Base-by-base conservation (phyloP, 441 rosid species). In the Populus hybrid region DNA sequence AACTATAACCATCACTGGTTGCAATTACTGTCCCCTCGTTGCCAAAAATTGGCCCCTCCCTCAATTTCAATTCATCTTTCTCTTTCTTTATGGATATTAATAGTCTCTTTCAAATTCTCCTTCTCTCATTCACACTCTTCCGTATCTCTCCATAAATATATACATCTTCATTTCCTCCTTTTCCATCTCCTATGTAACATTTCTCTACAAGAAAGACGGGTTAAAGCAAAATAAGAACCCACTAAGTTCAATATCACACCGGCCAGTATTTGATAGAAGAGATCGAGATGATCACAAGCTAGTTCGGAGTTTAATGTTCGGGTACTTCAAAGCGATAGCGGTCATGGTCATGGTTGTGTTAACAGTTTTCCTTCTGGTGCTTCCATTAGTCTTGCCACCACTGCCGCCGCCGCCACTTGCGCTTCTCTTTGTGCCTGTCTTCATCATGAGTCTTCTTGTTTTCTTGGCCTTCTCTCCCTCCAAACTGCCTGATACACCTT, bases 321-420 rank as follows among this genome's bases (percentile, higher is more conserved):
- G 70, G 73, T 35, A 21, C 42, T 81, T 79, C 64, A 50, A 76
- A 2, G 16, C 26, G 65, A 36, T 69, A 57, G 83, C 82, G 16
- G 7, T 79, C 46, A 70, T 73, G 76, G 42, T 80, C 54, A 38
- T 85, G 84, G 67, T 66, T 64, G 24, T 80, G 42, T 64, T 84
- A 10, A 40, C 81, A 5, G 46, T 80, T 26, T 40, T 73, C 20
- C 78, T 86, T 24, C 66, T 86, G 30, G 42, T 83, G 23, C 76
- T 86, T 67, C 89, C 89, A 46, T 78, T 77, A 46, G 70, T 83
- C 16, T 65, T 84, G 84, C 87, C 86, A 5, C 82, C 87, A 4
- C 73, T 83, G 46, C 89, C 89, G 6, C 86, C 89, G 2, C 89
- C 89, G 4, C 87, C 87, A 21, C 34, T 70, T 69, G 8, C 76